Conservation (phyloP, 805 yeast species). For the Starmerella asiatica region DNA sequence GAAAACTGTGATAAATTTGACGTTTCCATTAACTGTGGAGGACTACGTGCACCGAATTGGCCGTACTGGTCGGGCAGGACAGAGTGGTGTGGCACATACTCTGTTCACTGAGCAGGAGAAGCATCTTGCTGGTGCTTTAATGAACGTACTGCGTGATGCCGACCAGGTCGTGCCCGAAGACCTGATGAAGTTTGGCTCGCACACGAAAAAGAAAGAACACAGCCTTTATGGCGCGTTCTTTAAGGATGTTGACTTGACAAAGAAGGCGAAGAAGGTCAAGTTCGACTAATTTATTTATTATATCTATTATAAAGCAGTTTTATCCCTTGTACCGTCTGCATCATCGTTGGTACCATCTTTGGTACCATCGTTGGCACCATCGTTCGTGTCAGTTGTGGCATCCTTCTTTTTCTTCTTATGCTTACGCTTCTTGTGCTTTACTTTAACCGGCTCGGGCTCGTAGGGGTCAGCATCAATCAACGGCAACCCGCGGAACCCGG, state of each 20-base stretch:
- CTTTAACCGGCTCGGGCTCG: slow-evolving; percentile 16
- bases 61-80: slow-evolving; percentile 96
- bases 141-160: slow-evolving; percentile 86
- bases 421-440: slow-evolving; percentile 25
- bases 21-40: slow-evolving; percentile 92
- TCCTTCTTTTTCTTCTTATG: slow-evolving; percentile 17
- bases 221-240: slow-evolving; percentile 96
- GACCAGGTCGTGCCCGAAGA: slow-evolving; percentile 93
- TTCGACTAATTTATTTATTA: slow-evolving; percentile 36
- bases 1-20: slow-evolving; percentile 83
- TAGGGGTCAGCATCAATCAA: slow-evolving; percentile 10
- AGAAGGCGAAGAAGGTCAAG: slow-evolving; percentile 76
- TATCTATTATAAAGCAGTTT: too few relatives aligned
- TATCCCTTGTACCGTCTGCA: background rate
- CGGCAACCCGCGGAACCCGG: slow-evolving; percentile 4
- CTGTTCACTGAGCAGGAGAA: slow-evolving; percentile 93
- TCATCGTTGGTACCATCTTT: too few relatives aligned
- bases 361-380: background rate
- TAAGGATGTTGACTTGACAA: slow-evolving; percentile 77
- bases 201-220: slow-evolving; percentile 94
- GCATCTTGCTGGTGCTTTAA: slow-evolving; percentile 86
- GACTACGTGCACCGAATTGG: slow-evolving; percentile 97
- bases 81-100: slow-evolving; percentile 87
- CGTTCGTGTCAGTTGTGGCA: background rate
- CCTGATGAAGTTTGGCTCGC: slow-evolving; percentile 87